Base-by-base conservation (phyloP, 805 yeast genomes). In the Barnettozyma botsteinii region DNA sequence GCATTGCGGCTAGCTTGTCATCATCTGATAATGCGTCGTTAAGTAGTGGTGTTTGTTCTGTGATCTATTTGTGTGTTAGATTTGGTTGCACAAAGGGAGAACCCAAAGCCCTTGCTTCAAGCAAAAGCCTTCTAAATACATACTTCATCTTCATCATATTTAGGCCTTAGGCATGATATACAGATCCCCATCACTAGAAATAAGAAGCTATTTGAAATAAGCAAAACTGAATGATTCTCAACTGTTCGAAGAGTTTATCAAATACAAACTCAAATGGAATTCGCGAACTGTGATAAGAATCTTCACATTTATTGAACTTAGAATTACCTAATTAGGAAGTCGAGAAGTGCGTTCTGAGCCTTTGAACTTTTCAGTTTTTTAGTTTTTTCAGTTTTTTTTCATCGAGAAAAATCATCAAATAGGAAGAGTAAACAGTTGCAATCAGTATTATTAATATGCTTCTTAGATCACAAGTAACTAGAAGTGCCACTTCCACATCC, bases 171-270 rank as follows among this genome's bases (percentile, higher is more conserved):
- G 47, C 77, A 72, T 14, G 77, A 72, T 30, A 71, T 57, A 51
- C 77, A 72, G 38, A 60, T 46, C 27, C 78, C 78, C 78, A 72
- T 72, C 6, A 13, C 12, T 21, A 4, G 14, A 4, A 18, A 7
- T n/a, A 11, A 20, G 3, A 14, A 19, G 29, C 18, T 5, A 29
- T 5, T 29, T 29, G 4, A 29, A 29, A 7, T 9, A 17, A 31
- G 24, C 22, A 18, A n/a, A n/a, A n/a, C n/a, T n/a, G n/a, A n/a
- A n/a, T n/a, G n/a, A n/a, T n/a, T n/a, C n/a, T n/a, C n/a, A n/a
- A n/a, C n/a, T n/a, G n/a, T n/a, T n/a, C n/a, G n/a, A n/a, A n/a
- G n/a, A n/a, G n/a, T 28, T 28, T 7, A 13, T 28, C 31, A n/a
- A 19, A 9, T 8, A 9, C 31, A 8, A 28, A 28, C 17, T 14